A percentile compares a stretch with the other conserved stretches of the same genome.
phyloP scores from a whole-genome alignment of 331 rosid genomes.

The Rhamnella rubrinervis region DNA sequence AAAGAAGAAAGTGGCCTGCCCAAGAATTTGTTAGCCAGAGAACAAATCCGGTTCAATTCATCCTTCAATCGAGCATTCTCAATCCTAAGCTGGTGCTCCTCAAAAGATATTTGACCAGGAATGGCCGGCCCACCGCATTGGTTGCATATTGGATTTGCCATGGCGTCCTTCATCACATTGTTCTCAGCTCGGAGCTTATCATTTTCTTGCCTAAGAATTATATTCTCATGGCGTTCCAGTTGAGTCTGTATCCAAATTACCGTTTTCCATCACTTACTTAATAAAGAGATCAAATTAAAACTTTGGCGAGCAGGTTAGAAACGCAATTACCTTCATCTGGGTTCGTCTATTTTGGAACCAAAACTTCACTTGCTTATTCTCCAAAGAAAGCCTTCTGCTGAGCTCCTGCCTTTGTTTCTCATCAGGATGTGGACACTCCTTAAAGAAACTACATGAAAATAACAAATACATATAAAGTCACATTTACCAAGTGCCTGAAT shows the following conservation, averaged over 20 bases:
- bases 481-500: constrained; percentile 10
- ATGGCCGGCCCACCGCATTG: constrained; percentile 81
- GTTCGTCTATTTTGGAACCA: constrained; percentile 97
- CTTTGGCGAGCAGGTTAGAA: background rate
- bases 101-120: constrained; percentile 68
- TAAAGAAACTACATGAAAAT: constrained; percentile 61
- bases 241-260: constrained; percentile 56
- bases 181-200: constrained; percentile 87
- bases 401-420: constrained; percentile 89
- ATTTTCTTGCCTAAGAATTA: constrained; percentile 71
- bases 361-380: constrained; percentile 82
- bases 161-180: constrained; percentile 61
- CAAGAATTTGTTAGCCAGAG: constrained; percentile 54
- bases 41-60: constrained; percentile 56
- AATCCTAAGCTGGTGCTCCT: constrained; percentile 71
- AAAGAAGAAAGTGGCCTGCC: constrained; percentile 59
- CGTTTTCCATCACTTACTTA: constrained; percentile 5
- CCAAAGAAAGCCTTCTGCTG: constrained; percentile 64
- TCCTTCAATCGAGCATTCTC: constrained; percentile 79
- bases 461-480: constrained; percentile 11
- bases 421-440: constrained; percentile 90
- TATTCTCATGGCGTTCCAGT: constrained; percentile 83
- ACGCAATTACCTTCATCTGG: constrained; percentile 73
- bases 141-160: constrained; percentile 62
- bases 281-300: background rate